A percentile compares a stretch with the other conserved stretches of the same genome.
These are phyloP conservation scores for Byssochlamys sp. DNA, from an alignment of 2,329 filamentous ascomycete species.

Conservation along the genomic window DNA sequence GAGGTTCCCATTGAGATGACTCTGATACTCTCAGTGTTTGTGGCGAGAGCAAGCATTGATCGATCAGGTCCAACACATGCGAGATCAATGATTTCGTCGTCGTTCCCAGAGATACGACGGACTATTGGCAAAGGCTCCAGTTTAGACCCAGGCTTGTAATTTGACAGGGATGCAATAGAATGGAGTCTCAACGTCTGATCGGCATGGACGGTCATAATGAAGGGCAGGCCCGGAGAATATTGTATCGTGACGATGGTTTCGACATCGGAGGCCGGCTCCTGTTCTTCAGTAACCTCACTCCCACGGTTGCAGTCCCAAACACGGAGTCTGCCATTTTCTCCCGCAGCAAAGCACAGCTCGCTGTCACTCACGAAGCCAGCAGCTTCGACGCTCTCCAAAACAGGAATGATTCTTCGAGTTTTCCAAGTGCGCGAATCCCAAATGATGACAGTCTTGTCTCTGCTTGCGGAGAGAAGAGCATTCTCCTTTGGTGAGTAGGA, in stretches of 20 bases:
- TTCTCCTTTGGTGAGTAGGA: constrained; percentile 70
- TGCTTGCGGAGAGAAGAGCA: constrained; percentile 68
- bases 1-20: constrained; percentile 59
- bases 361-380: constrained; percentile 69
- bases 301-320: constrained; percentile 74
- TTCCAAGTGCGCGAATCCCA: constrained; percentile 88
- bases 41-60: constrained; percentile 78
- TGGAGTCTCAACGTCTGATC: constrained; percentile 82
- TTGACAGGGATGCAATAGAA: constrained; percentile 35
- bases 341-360: constrained; percentile 68
- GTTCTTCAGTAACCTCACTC: constrained; percentile 67
- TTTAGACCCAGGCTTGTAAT: constrained; percentile 32
- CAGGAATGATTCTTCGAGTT: constrained; percentile 66
- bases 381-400: constrained; percentile 74
- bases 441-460: constrained; percentile 87
- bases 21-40: constrained; percentile 86
- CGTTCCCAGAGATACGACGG: constrained; percentile 82
- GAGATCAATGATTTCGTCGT: constrained; percentile 94
- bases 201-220: constrained; percentile 71
- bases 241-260: constrained; percentile 64
- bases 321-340: constrained; percentile 70
- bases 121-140: constrained; percentile 53
- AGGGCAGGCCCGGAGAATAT: constrained; percentile 54
- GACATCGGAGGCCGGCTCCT: constrained; percentile 50
- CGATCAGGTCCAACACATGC: constrained; percentile 72